Conservation (phyloP, 1,139 yeast species). For the Debaryomyces sp. region DNA sequence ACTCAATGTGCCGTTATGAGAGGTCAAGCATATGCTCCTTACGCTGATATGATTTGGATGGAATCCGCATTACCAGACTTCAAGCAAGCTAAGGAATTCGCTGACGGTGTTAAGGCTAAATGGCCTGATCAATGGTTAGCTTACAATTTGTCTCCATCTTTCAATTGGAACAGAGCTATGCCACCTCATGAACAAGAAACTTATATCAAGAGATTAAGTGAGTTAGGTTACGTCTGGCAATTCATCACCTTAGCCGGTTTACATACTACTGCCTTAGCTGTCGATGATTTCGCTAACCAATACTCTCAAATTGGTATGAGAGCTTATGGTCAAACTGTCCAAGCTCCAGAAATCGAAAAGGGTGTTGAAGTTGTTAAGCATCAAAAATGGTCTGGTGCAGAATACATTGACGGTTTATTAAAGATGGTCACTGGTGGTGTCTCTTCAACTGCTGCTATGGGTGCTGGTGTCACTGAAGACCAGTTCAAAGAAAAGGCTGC, state of each 20-base stretch:
- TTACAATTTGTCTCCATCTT: constrained; percentile 93
- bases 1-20: constrained; percentile 97
- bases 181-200: constrained; percentile 84
- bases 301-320: constrained; percentile 88
- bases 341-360: constrained; percentile 82
- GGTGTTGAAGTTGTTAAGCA: constrained; percentile 97
- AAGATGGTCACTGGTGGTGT: constrained; percentile 95
- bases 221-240: constrained; percentile 96
- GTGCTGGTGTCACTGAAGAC: constrained; percentile 97
- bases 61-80: constrained; percentile 96
- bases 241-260: constrained; percentile 97
- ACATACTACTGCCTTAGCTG: constrained; percentile 93
- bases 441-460: constrained; percentile 97
- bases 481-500: constrained; percentile 65
- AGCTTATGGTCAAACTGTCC: constrained; percentile 89
- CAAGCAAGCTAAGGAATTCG: constrained; percentile 92
- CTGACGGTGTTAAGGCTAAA: constrained; percentile 81
- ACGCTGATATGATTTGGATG: constrained; percentile 98
- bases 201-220: constrained; percentile 82
- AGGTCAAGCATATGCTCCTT: constrained; percentile 95
- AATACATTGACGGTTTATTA: constrained; percentile 88
- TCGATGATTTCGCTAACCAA: constrained; percentile 79
- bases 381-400: constrained; percentile 99
- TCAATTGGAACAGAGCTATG: constrained; percentile 98
- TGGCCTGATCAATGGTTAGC: constrained; percentile 95